These are phyloP conservation scores for Otatea glauca DNA, from an alignment of 176 grass and related monocot genomes.

Conservation along the genomic window DNA sequence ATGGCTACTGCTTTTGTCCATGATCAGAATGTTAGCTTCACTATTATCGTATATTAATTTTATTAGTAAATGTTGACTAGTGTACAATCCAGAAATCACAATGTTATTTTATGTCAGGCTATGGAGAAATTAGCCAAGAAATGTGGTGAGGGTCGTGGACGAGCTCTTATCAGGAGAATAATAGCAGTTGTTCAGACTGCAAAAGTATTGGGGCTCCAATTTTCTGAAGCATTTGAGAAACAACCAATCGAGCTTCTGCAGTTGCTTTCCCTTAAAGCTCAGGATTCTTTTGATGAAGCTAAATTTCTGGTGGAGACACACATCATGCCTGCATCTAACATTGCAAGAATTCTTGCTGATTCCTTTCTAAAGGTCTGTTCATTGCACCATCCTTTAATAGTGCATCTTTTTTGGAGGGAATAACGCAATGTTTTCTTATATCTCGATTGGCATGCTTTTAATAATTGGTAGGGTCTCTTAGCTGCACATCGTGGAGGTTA, in stretches of 20 bases:
- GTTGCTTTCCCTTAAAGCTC: conserved; percentile 90
- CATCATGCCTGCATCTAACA: conserved; percentile 72
- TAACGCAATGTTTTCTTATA: conserved; percentile 23
- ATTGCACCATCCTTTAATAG: conserved; percentile 40
- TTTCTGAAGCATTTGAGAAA: conserved; percentile 90
- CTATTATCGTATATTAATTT: conserved; percentile 9
- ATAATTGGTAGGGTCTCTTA: conserved; percentile 71
- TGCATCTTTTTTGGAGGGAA: conserved; percentile 25
- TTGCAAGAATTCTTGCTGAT: conserved; percentile 87
- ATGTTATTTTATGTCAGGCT: conserved; percentile 56
- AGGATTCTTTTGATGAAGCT: conserved; percentile 90
- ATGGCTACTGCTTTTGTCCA: conserved; percentile 27
- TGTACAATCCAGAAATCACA: conserved; percentile 26
- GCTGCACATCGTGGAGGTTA: conserved; percentile 88
- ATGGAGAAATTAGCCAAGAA: conserved; percentile 78
- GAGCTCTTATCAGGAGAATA: conserved; percentile 85
- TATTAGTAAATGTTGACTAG: conserved; percentile 24
- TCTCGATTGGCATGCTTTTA: conserved; percentile 39
- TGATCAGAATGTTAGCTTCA: conserved; percentile 1
- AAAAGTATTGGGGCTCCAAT: conserved; percentile 74
- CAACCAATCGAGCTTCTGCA: conserved; percentile 90
- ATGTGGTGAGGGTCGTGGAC: conserved; percentile 77
- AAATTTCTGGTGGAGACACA: conserved; percentile 86
- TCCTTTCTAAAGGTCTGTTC: conserved; percentile 82
- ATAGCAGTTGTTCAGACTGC: conserved; percentile 77